A percentile compares a stretch with the other conserved stretches of the same genome.
phyloP scores from a whole-genome alignment of 2,329 filamentous ascomycete species.

The Ilyonectria robusta region DNA sequence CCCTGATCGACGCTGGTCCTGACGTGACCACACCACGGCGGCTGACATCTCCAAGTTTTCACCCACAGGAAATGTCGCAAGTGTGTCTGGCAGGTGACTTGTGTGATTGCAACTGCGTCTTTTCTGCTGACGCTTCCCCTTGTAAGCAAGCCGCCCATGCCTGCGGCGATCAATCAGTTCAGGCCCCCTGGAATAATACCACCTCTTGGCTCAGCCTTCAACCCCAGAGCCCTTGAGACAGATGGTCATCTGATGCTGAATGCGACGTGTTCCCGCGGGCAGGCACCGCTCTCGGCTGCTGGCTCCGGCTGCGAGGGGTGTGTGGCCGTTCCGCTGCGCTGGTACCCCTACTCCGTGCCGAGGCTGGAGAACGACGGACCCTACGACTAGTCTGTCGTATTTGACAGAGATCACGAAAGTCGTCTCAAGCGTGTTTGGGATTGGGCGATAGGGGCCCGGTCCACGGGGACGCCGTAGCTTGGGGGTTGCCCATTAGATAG shows the following conservation, averaged over 20 bases:
- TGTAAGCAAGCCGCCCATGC: slow-evolving; percentile 19
- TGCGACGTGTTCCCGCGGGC: slow-evolving; percentile 24
- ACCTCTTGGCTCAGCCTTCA: slow-evolving; percentile 36
- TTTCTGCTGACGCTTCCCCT: slow-evolving; percentile 11
- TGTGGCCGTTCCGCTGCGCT: slow-evolving; percentile 41
- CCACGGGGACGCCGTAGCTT: slow-evolving; percentile 46
- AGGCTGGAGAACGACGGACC: slow-evolving; percentile 38
- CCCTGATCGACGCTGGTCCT: slow-evolving; percentile 10
- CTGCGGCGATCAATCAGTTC: slow-evolving; percentile 27
- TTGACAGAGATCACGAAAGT: slow-evolving; percentile 36
- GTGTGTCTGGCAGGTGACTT: slow-evolving; percentile 1
- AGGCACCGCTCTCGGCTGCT: slow-evolving; percentile 41
- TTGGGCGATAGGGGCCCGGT: slow-evolving; percentile 29
- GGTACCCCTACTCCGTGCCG: slow-evolving; percentile 38
- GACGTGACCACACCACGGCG: slow-evolving; percentile 11
- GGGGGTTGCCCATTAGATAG: slow-evolving; percentile 32
- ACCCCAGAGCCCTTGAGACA: slow-evolving; percentile 4
- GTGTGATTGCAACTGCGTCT: slow-evolving; percentile 17
- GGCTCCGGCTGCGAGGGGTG: slow-evolving; percentile 33
- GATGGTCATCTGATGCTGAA: slow-evolving; percentile 39
- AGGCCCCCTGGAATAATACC: slow-evolving; percentile 29
- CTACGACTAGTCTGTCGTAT: slow-evolving; percentile 32
- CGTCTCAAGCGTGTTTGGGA: slow-evolving; percentile 47
- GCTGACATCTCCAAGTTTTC: slow-evolving; percentile 14
- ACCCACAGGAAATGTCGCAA: slow-evolving; percentile 6